Base-by-base conservation (phyloP, 2,329 filamentous ascomycete species). In the Trichophyton rubrum region DNA sequence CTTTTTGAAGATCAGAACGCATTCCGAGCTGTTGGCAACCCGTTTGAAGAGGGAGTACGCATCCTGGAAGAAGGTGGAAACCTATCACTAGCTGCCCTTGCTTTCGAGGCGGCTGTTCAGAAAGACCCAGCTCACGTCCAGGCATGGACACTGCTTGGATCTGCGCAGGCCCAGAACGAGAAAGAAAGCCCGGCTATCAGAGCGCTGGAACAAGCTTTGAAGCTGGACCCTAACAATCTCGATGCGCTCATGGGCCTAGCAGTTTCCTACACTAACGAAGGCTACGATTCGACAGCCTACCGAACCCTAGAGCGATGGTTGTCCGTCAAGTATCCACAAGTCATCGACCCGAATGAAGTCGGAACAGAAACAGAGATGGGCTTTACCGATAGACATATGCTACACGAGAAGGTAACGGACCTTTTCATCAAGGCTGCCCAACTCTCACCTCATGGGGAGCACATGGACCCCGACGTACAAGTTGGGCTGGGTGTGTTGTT, bases 381-480 rank as follows among this genome's bases (percentile, higher is more conserved):
- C 67, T 96, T 97, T 77, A 96, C 91, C 30, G 92, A 97, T 76
- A 88, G 92, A 27, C 86, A 93, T 69, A 79, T 88, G 58, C 82
- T 99, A 24, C 93, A 97, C 74, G 87, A 92, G 68, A 89, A 90
- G 70, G 89, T 99, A 40, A 96, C 90, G 0, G 82, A 89, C 63
- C 82, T 92, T 49, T 99, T 96, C 76, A 95, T 99, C 70, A 80
- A 86, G 71, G 93, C 93, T 0, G 93, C 93, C 0, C 91, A 96
- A 68, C 83, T 96, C 56, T 93, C 89, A 33, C 93, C 93, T 0
- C 86, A 89, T 56, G 93, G 92, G 63, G 89, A 90, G 69, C 89
- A 93, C 69, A 97, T 99, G 88, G 95, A 99, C 70, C 93, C 93
- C 0, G 93, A 99, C 71, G 93, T 99, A 6, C 95, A 99, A 75